Percentiles rank a stretch among this genome's conserved stretches.
Conservation (phyloP, 306 rosid species). For the Ormosia semicastrata region DNA sequence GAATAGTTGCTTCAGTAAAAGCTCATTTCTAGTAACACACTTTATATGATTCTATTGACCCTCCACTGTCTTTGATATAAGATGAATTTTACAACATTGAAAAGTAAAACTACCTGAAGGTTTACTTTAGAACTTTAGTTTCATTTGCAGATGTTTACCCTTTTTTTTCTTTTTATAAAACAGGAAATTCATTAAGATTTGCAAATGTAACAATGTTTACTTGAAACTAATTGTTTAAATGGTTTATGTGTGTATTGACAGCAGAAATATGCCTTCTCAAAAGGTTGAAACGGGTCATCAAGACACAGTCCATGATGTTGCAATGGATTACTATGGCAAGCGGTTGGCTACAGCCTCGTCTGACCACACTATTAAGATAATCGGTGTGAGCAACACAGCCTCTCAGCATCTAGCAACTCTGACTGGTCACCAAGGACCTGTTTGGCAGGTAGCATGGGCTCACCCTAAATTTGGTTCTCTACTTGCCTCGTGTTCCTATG, state of each 20-base stretch:
- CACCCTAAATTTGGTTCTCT: constrained; percentile 71
- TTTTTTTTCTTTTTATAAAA: not conserved
- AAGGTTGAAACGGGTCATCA: constrained; percentile 79
- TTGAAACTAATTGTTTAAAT: not conserved
- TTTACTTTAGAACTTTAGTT: constrained; percentile 9
- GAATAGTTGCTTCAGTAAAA: not conserved
- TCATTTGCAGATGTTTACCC: not conserved
- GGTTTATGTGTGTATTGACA: not conserved
- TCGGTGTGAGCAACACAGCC: constrained; percentile 56
- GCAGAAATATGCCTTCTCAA: constrained; percentile 57
- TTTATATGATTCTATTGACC: not conserved
- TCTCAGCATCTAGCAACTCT: constrained; percentile 72
- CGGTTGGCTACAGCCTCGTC: constrained; percentile 75
- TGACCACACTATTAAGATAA: constrained; percentile 65
- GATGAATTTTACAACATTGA: not conserved
- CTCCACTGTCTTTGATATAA: not conserved
- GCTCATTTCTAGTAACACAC: not conserved
- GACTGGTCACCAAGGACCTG: constrained; percentile 71
- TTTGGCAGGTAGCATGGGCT: constrained; percentile 81
- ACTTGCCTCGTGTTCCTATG: constrained; percentile 69
- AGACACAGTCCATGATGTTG: constrained; percentile 64
- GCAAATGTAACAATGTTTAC: not conserved
- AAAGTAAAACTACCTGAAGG: not conserved
- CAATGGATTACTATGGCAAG: constrained; percentile 77
- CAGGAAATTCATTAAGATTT: too few relatives aligned